Conservation (phyloP, 192 early-diverging fungal species). For the Phlyctochytrium bullatum region DNA sequence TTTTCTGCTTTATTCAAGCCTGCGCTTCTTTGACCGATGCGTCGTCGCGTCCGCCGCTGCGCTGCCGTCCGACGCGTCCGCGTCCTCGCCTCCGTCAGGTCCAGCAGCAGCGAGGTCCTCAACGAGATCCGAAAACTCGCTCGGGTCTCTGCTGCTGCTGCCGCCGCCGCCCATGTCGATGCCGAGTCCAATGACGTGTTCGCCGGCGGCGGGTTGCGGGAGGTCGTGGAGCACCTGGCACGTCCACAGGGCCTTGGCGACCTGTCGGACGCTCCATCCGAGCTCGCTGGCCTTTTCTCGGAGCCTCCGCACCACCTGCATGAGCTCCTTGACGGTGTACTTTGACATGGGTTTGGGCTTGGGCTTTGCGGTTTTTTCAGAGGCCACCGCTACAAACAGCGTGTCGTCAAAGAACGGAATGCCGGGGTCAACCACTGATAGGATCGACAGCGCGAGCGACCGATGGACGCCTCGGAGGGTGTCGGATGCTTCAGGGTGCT, state of each 20-base stretch:
- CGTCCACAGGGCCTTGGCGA: background rate
- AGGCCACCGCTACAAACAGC: background rate
- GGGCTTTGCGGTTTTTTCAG: background rate
- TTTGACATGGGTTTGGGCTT: background rate
- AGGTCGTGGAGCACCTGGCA: too few species aligned
- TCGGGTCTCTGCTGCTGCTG: too few species aligned
- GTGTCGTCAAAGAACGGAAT: background rate
- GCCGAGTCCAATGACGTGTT: too few species aligned
- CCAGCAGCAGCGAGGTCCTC: too few species aligned
- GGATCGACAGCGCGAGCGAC: background rate
- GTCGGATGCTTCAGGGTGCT: background rate
- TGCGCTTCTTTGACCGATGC: too few species aligned
- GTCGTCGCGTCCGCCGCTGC: too few species aligned
- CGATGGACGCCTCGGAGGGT: background rate
- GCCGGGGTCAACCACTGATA: background rate
- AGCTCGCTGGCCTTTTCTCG: background rate
- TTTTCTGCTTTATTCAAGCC: too few species aligned
- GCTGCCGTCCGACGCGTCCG: too few species aligned
- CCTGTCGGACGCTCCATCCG: background rate
- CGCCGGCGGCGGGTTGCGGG: too few species aligned
- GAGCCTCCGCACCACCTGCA: background rate
- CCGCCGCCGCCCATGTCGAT: too few species aligned
- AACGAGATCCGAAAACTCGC: too few species aligned
- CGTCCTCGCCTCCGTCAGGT: too few species aligned
- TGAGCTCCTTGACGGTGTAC: background rate